Conservation (phyloP, 1,284 basidiomycete genomes). For the Moesziomyces globuligerus region DNA sequence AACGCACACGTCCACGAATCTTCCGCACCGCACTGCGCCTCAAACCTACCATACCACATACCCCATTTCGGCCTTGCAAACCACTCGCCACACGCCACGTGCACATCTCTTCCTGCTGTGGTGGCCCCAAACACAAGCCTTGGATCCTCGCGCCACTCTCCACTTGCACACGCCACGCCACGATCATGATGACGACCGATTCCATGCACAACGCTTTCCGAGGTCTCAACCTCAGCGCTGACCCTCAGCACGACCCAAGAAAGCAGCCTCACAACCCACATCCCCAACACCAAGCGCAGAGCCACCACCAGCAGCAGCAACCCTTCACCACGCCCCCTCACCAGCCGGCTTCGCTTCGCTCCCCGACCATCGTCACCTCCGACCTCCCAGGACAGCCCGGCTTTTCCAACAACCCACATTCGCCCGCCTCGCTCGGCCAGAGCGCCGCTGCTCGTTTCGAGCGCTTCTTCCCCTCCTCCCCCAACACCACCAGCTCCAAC, state of each 20-base stretch:
- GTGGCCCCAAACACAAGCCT: no score
- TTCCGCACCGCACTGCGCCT: background rate
- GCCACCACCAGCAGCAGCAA: slow-evolving; percentile 11
- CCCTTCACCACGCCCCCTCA: slow-evolving; percentile 23
- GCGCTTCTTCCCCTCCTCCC: slow-evolving; percentile 56
- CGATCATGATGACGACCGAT: slow-evolving; percentile 42
- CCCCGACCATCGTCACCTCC: slow-evolving; percentile 25
- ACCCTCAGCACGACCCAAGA: slow-evolving; percentile 30
- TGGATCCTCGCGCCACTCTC: background rate
- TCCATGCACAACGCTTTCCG: slow-evolving; percentile 40
- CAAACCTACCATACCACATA: background rate
- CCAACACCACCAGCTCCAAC: slow-evolving; percentile 27
- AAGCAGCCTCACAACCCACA: slow-evolving; percentile 22
- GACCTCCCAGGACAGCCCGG: slow-evolving; percentile 33
- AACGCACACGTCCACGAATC: slow-evolving; percentile 14
- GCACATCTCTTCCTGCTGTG: no score
- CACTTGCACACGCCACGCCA: background rate
- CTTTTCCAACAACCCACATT: slow-evolving; percentile 17
- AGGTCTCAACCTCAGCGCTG: slow-evolving; percentile 32
- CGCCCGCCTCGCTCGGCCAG: slow-evolving; percentile 23
- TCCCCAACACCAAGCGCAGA: slow-evolving; percentile 7
- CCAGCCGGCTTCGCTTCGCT: slow-evolving; percentile 34
- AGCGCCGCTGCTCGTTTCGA: slow-evolving; percentile 61
- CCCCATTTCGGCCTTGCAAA: no score
- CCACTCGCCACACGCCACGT: no score